Conservation (phyloP, 75 land plant species). For the Chamaecyparis obtusa region DNA sequence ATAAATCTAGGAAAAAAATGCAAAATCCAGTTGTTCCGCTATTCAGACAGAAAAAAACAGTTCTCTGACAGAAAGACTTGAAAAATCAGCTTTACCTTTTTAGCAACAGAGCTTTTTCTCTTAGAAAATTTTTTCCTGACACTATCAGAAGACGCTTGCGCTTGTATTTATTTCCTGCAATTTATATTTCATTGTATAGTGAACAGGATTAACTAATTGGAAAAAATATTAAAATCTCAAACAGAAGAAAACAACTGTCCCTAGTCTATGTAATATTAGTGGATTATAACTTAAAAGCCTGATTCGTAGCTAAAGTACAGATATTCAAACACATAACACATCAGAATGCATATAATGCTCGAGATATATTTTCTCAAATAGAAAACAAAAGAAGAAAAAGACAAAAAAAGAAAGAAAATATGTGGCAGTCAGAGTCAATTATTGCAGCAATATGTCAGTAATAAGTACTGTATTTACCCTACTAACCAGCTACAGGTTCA, state of each 20-base stretch:
- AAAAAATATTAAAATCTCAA: neutral
- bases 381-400: neutral
- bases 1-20: neutral
- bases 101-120: conserved; percentile 43
- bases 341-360: neutral
- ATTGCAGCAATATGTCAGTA: neutral
- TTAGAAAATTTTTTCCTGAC: conserved; percentile 25
- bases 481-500: neutral
- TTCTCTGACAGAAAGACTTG: neutral
- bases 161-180: conserved; percentile 10
- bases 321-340: neutral
- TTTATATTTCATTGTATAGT: neutral
- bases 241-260: neutral
- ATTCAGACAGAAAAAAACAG: neutral
- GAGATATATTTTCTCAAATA: neutral
- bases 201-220: neutral
- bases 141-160: conserved; percentile 10
- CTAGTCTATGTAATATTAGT: neutral
- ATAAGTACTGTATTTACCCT: neutral
- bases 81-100: conserved; percentile 27
- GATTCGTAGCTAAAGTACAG: neutral
- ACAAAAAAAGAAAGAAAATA: neutral
- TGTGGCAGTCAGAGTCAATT: neutral
- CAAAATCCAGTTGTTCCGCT: neutral
- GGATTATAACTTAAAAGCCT: neutral